Evolutionary conservation across 2,329 filamentous ascomycete genomes (phyloP).

Genomic region (Balansia obtecta): DNA sequence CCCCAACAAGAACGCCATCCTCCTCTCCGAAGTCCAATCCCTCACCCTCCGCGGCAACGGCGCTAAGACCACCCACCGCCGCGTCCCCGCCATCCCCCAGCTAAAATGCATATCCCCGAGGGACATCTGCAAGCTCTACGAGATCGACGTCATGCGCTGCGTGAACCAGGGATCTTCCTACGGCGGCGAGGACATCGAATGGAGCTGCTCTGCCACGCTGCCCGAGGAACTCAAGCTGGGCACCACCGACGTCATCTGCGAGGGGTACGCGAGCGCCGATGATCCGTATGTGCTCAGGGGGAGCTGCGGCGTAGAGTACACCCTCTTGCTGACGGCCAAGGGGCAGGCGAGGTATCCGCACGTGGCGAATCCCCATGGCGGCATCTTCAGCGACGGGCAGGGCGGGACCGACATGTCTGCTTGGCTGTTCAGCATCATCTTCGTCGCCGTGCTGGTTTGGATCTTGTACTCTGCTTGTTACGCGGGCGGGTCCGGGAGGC

Average conservation of each 20-base stretch:
- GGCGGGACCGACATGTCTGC: conserved; percentile 22
- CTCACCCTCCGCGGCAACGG: conserved; percentile 60
- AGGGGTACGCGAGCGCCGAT: conserved; percentile 66
- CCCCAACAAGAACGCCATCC: conserved; percentile 39
- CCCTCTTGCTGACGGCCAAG: conserved; percentile 60
- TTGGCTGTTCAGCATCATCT: conserved; percentile 47
- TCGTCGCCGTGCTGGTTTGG: conserved; percentile 45
- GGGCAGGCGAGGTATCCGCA: conserved; percentile 62
- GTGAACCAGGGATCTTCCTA: conserved; percentile 76
- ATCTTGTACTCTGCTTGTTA: conserved; percentile 47
- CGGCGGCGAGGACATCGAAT: conserved; percentile 69
- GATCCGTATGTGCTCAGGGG: conserved; percentile 85
- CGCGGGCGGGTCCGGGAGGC: conserved; percentile 9
- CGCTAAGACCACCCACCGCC: conserved; percentile 60
- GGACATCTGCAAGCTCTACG: conserved; percentile 54
- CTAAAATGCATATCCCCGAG: conserved; percentile 61
- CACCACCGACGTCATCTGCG: conserved; percentile 80
- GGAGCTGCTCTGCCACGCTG: conserved; percentile 63
- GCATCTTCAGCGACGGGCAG: conserved; percentile 20
- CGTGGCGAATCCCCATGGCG: conserved; percentile 26
- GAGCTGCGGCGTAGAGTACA: conserved; percentile 86
- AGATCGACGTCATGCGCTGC: conserved; percentile 77
- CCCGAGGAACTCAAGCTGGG: conserved; percentile 58
- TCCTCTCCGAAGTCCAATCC: conserved; percentile 52
- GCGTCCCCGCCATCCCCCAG: conserved; percentile 64